phyloP scores from a whole-genome alignment of 768 basidiomycete species.

The Rhodotorula toruloides region DNA sequence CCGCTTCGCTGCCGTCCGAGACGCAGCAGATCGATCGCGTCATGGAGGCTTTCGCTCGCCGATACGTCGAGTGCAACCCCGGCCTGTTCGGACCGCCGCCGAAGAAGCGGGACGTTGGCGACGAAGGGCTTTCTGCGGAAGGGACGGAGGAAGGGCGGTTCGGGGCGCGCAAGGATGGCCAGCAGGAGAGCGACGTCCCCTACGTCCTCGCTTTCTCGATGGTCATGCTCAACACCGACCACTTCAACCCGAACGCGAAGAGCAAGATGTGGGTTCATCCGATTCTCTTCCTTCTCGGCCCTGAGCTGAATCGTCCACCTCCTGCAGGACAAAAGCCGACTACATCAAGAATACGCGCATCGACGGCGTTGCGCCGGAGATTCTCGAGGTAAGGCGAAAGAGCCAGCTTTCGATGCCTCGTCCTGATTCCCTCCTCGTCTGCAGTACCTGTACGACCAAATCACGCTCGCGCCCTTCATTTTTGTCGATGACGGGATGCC shows the following conservation, averaged over 20 bases:
- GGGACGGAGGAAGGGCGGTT: neutral
- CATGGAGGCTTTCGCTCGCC: slow-evolving; percentile 85
- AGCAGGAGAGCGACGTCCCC: slow-evolving; percentile 57
- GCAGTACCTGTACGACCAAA: slow-evolving; percentile 94
- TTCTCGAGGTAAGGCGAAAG: slow-evolving; percentile 68
- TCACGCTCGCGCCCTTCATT: slow-evolving; percentile 90
- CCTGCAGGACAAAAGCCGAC: slow-evolving; percentile 63
- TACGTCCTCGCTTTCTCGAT: slow-evolving; percentile 95
- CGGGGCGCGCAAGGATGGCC: neutral
- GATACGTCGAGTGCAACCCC: slow-evolving; percentile 78
- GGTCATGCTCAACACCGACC: slow-evolving; percentile 95
- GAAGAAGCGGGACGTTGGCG: slow-evolving; percentile 1
- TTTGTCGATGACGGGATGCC: slow-evolving; percentile 69
- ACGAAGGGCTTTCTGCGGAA: slow-evolving; percentile 43
- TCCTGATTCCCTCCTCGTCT: neutral
- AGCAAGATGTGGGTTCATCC: slow-evolving; percentile 65
- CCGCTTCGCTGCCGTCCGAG: slow-evolving; percentile 83
- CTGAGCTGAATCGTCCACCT: neutral
- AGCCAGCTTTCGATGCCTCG: no score
- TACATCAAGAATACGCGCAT: slow-evolving; percentile 88
- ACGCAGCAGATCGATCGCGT: slow-evolving; percentile 98
- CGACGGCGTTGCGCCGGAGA: slow-evolving; percentile 72
- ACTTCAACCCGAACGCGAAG: slow-evolving; percentile 95
- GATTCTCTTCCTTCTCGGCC: neutral
- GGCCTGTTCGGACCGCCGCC: slow-evolving; percentile 55